These are phyloP conservation scores for Chimonanthus praecox DNA, from an alignment of 164 flowering plant species.

Conservation along the genomic window DNA sequence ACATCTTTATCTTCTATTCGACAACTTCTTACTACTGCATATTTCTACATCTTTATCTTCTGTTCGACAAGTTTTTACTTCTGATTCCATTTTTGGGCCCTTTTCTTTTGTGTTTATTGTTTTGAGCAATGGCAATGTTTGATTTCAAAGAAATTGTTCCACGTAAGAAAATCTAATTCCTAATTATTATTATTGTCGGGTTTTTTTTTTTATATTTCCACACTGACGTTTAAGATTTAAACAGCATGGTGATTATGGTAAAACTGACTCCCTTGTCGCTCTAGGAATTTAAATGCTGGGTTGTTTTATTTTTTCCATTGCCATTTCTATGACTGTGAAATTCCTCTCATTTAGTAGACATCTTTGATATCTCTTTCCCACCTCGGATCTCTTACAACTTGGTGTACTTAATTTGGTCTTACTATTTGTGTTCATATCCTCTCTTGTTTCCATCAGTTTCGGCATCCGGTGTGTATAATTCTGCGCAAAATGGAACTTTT, in stretches of 20 bases:
- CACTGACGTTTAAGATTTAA: no score
- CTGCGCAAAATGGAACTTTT: conserved; percentile 51
- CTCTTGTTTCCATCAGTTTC: neutral
- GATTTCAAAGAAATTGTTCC: neutral
- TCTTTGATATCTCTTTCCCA: neutral
- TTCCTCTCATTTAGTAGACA: no score
- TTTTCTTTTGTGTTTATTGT: no score
- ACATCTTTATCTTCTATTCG: no score
- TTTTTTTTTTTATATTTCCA: no score
- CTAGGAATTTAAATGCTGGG: neutral
- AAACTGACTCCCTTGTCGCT: no score
- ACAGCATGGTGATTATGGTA: no score
- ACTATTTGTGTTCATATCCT: neutral
- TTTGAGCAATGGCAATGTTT: neutral
- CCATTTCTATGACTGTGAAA: neutral
- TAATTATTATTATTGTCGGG: no score
- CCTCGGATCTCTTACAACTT: neutral
- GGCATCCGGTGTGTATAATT: neutral
- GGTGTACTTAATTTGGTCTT: neutral
- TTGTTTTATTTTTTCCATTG: neutral
- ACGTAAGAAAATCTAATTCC: neutral
- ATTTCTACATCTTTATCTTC: no score
- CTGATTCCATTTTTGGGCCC: no score
- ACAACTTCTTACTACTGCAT: no score
- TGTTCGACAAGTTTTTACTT: no score